Conservation (phyloP, 1,139 yeast species). For the Candida pseudoviswanathii region DNA sequence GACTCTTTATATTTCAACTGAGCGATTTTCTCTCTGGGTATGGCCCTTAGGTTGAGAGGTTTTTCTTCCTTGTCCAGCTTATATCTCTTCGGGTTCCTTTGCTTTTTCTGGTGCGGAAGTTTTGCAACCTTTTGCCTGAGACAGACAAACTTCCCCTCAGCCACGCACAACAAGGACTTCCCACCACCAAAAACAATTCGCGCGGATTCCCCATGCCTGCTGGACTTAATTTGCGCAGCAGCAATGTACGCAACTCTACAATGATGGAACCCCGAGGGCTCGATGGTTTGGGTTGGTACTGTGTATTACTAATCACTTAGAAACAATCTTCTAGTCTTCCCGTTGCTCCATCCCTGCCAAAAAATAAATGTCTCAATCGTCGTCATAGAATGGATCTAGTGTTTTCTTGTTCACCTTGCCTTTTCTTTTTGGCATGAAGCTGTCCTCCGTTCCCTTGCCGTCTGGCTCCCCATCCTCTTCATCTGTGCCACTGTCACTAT, state of each 20-base stretch:
- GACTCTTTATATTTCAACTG: background rate
- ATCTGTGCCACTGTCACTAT: constrained; percentile 5
- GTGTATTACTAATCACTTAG: background rate
- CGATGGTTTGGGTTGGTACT: too few species aligned
- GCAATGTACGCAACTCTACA: background rate
- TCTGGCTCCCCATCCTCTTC: constrained; percentile 7
- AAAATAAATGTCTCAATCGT: background rate
- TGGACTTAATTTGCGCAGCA: background rate
- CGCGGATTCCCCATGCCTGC: background rate
- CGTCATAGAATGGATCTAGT: constrained; percentile 9
- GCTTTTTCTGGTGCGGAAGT: background rate
- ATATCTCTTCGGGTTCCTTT: too few species aligned
- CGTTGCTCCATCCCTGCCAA: too few species aligned
- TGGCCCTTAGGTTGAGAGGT: background rate
- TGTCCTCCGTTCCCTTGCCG: background rate
- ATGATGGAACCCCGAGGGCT: background rate
- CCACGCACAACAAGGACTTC: background rate
- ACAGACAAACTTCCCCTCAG: background rate
- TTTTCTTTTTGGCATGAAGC: background rate
- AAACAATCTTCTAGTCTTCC: too few species aligned
- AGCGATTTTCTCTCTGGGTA: background rate
- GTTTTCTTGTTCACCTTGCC: background rate
- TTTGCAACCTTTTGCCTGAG: background rate
- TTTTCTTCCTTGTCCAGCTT: background rate
- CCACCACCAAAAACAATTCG: background rate